Evolutionary conservation across 805 yeast genomes (phyloP), one percentile per base, ranked within the genome.

Genomic region (Starmera pachycereana): DNA sequence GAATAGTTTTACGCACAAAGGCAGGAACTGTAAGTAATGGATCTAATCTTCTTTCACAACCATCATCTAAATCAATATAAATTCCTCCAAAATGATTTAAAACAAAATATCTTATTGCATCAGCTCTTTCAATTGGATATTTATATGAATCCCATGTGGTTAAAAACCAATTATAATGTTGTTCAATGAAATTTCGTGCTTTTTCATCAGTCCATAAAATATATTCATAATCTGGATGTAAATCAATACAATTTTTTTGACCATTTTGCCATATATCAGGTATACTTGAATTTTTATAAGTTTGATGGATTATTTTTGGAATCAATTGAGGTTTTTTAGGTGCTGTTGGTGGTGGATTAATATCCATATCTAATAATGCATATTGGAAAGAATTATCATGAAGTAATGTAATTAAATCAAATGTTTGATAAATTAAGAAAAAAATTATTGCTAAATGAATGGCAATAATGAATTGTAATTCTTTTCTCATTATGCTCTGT

Each of bases 271-370:
- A 89, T 37, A 72, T 67, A 37, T 78, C 88, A 3, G 97, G 97
- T 12, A 88, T 74, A 16, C 78, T 72, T 12, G 65, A 70, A 16
- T 85, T 82, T 57, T 84, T 88, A 61, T 89, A 89, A 12, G 96
- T 89, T 60, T 89, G 97, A 57, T 89, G 97, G 40, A 89, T 87
- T 56, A 88, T 87, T 53, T 82, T 84, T 32, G 97, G 97, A 36
- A 88, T 86, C 32, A 81, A 56, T 43, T 70, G 71, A 9, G 78
- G 76, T 42, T 64, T 63, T 14, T 60, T 62, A 16, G 63, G 54
- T 7, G 61, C 54, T n/a, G 67, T 66, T 29, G 50, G 46, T 6
- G 66, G 61, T 2, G 80, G 80, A 48, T 78, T 75, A 37, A 84
- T 54, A 44, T 86, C 94, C 12, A 66, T 63, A 38, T 76, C 76